Conservation (phyloP, 331 rosid species). For the Stylosanthes scabra region DNA sequence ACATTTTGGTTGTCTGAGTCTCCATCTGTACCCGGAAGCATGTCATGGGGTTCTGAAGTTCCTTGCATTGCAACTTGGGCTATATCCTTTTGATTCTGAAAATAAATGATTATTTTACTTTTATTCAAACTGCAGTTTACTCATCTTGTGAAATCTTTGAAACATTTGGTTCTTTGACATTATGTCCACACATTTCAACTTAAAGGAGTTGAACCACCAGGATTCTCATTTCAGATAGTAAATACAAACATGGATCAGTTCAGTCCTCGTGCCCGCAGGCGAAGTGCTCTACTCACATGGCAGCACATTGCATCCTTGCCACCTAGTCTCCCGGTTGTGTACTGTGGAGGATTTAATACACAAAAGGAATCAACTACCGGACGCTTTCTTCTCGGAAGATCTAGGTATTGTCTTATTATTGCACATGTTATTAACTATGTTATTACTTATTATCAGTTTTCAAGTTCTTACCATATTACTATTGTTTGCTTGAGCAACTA, state of each 20-base stretch:
- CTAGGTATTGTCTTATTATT: constrained; percentile 67
- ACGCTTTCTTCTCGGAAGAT: constrained; percentile 96
- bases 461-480: constrained; percentile 6
- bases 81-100: constrained; percentile 72
- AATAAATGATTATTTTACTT: constrained; percentile 26
- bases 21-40: constrained; percentile 98
- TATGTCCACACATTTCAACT: constrained; percentile 99
- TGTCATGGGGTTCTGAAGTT: constrained; percentile 91
- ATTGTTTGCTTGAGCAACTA: constrained; percentile 6
- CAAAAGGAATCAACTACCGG: constrained; percentile 98
- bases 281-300: constrained; percentile 99
- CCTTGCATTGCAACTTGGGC: constrained; percentile 98
- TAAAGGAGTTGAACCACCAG: constrained; percentile 96
- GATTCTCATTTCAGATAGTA: constrained; percentile 94
- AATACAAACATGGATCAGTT: constrained; percentile 90
- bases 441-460: constrained; percentile 1
- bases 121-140: constrained; percentile 26
- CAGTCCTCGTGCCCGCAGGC: constrained; percentile 92
- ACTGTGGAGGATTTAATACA: constrained; percentile 97
- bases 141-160: constrained; percentile 26
- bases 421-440: neutral
- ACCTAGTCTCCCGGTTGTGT: constrained; percentile 90
- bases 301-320: constrained; percentile 99
- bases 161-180: constrained; percentile 75
- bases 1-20: constrained; percentile 98